Evolutionary conservation across 768 basidiomycete genomes (phyloP), one percentile per base, ranked within the genome.

Genomic region (Suillus placidus): DNA sequence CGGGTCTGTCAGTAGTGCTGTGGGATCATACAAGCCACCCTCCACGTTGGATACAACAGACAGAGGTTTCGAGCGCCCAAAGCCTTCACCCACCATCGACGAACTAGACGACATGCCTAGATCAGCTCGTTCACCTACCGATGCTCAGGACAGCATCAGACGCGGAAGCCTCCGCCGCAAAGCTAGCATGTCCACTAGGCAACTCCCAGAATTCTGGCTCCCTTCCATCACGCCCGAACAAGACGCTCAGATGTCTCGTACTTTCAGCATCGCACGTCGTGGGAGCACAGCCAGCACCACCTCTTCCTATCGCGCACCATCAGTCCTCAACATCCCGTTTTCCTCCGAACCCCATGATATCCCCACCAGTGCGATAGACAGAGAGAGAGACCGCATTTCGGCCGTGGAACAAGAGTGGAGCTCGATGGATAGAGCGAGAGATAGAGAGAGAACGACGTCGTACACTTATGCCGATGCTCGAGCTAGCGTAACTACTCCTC

Each of bases 221-320:
- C 84, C 85, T 3, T 71, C 80, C 0, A 78, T 81, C 23, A 78
- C 82, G 1, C 78, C 81, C 1, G 80, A 82, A 64, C 81, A 85
- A 61, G 84, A 84, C 43, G 74, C 74, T 0, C 71, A 79, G 14
- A 71, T 77, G 49, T 79, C 80, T 2, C 82, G 80, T 62, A 76
- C 83, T 5, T 79, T 79, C 64, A 73, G 76, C 14, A 75, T 85
- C 32, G 82, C 81, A 1, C 74, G 83, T 63, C 79, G 82, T 12
- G 80, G 82, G 51, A 87, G 86, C 66, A 81, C 76, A 7, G 79
- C 85, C 14, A 86, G 86, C 66, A 81, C 80, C 26, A 78, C 79
- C n/a, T 84, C 84, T 12, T 80, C 83, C 12, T 79, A 79, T 60
- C 83, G 84, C 14, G 76, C 81, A 2, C 72, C 81, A 0, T 79